Evolutionary conservation across 495 filamentous ascomycete species (phyloP).

Genomic region (Xylaria nigripes): DNA sequence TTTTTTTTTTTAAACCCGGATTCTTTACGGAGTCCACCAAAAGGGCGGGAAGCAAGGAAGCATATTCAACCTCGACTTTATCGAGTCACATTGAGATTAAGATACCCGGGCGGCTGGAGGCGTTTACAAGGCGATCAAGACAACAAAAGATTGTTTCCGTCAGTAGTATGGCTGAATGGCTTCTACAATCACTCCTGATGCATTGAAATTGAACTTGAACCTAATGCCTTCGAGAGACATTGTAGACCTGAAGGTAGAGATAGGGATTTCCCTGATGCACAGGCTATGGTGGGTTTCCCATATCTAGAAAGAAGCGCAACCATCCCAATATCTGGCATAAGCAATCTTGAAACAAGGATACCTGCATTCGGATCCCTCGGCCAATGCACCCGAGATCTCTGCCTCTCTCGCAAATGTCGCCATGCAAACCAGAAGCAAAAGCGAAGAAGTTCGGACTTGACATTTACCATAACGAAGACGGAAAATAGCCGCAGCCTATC

Average conservation of each 20-base stretch:
- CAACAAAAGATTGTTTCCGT: neutral
- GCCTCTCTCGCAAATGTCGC: too few species aligned
- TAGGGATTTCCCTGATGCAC: neutral
- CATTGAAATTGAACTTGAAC: neutral
- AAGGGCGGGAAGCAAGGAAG: neutral
- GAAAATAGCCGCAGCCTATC: too few species aligned
- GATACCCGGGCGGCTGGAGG: constrained; percentile 1
- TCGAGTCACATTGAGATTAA: neutral
- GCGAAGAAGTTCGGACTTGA: too few species aligned
- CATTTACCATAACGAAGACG: too few species aligned
- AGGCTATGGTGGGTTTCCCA: neutral
- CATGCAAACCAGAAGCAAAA: too few species aligned
- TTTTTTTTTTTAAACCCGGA: too few species aligned
- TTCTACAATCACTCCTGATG: neutral
- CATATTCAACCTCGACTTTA: neutral
- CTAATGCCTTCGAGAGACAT: neutral
- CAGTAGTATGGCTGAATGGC: neutral
- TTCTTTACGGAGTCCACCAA: neutral
- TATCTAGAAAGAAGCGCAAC: too few species aligned
- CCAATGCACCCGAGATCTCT: too few species aligned
- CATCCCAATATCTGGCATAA: too few species aligned
- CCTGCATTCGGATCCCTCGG: too few species aligned
- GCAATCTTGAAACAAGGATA: too few species aligned
- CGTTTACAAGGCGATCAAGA: neutral
- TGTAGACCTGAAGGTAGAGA: neutral